Conservation (phyloP, 148 eudicot species). For the Vaccinium myrtillus region DNA sequence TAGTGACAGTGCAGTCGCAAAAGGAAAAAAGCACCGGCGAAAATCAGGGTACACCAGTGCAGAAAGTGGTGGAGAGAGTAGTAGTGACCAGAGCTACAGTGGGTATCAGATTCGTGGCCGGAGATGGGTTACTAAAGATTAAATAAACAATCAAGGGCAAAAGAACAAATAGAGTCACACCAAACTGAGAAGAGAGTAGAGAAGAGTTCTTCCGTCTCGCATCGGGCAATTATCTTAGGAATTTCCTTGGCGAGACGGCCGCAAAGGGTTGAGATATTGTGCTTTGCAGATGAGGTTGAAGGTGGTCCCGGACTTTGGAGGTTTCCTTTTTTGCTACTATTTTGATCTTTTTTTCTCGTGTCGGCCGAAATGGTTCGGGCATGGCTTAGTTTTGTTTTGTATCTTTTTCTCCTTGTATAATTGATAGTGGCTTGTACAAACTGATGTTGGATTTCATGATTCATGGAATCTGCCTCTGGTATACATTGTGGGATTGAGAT, state of each 20-base stretch:
- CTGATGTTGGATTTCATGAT: neutral
- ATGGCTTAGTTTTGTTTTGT: neutral
- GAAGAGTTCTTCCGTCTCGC: neutral
- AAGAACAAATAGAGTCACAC: neutral
- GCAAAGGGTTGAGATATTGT: neutral
- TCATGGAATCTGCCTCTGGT: neutral
- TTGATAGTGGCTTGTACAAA: neutral
- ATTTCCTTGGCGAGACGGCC: neutral
- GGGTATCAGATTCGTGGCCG: constrained; percentile 72
- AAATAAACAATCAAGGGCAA: constrained; percentile 6
- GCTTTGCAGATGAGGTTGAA: neutral
- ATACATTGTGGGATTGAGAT: neutral
- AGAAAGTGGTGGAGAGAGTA: constrained; percentile 99
- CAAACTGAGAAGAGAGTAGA: neutral
- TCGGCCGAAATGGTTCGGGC: neutral
- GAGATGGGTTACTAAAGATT: constrained; percentile 90
- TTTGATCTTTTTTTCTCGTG: neutral
- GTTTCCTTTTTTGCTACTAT: neutral
- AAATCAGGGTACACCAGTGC: constrained; percentile 82
- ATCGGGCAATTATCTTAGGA: neutral
- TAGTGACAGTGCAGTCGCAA: constrained; percentile 68
- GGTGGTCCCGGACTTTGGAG: neutral
- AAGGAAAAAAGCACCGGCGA: constrained; percentile 56
- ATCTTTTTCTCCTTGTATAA: neutral
- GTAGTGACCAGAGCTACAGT: constrained; percentile 69